Conservation (phyloP, 345 rosid species). For the Gossypium raimondii region DNA sequence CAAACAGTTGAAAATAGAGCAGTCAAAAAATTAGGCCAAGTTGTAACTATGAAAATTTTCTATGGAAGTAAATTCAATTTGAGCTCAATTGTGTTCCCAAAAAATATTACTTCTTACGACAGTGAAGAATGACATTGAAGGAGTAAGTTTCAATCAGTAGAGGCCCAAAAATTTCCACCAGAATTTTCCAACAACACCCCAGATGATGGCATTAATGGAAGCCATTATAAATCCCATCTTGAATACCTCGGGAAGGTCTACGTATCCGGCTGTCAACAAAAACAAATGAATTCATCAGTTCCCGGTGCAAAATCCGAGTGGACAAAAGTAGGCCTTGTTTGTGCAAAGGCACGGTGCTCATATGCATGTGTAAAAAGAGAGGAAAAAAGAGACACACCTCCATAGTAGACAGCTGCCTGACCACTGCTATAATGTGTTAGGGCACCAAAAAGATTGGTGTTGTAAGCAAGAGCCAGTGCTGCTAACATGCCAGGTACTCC, state of each 20-base stretch:
- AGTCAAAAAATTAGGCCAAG: background rate
- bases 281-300: constrained; percentile 16
- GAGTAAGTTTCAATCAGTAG: constrained; percentile 38
- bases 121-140: constrained; percentile 21
- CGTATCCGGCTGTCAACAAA: constrained; percentile 69
- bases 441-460: constrained; percentile 89
- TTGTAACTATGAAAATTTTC: background rate
- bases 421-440: constrained; percentile 96
- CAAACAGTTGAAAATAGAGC: background rate
- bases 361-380: background rate
- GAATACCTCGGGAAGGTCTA: constrained; percentile 83
- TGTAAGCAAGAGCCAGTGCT: constrained; percentile 84
- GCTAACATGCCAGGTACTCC: constrained; percentile 82
- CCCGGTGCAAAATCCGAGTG: background rate
- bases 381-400: constrained; percentile 48
- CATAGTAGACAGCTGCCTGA: constrained; percentile 93
- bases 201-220: constrained; percentile 51
- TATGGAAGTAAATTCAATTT: background rate
- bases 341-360: background rate
- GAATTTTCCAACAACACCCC: constrained; percentile 81
- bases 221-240: constrained; percentile 85
- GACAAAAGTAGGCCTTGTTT: background rate
- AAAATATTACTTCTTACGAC: constrained; percentile 2
- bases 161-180: constrained; percentile 99
- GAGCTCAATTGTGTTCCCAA: constrained; percentile 18